Evolutionary conservation across 1,284 basidiomycete species (phyloP), one percentile per base, ranked within the genome.

Genomic region (Lignosus rhinocerotis): DNA sequence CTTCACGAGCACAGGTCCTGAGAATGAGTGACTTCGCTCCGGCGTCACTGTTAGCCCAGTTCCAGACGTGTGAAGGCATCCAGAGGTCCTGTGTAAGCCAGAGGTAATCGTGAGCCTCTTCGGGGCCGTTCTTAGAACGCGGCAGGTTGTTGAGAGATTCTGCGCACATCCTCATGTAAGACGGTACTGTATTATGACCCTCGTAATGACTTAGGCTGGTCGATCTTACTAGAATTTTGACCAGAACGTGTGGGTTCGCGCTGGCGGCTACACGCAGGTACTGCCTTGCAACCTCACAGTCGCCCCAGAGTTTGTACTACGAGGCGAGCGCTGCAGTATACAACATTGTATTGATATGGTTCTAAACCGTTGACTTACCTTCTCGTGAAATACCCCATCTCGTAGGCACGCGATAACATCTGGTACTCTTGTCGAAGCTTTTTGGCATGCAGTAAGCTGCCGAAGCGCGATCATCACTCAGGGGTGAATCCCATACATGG

Each of bases 1-100:
- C 63, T 25, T 21, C 43, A 30, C 68, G 63, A 4, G 63, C 49
- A 33, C 67, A 65, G 30, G 47, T 55, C 48, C 59, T 56, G 39
- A 65, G 56, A 17, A 59, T 55, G 30, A 51, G 45, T 12, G 56
- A 60, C 59, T 71, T 73, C 6, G 71, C 74, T 39, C 73, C 70
- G 6, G 65, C 55, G 55, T 74, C 69, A 17, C 65, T 67, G 59
- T 76, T 71, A 11, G 72, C 76, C 78, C 78, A 80, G 6, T 72
- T 67, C 78, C 78, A 80, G 9, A 77, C 74, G 51, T 72, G 69
- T 6, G 68, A 62, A 10, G 68, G 67, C 73, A 76, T 77, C 78
- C 77, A 80, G 2, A 79, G 67, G 51, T 78, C 74, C 55, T 79
- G 78, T 1, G 76, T 71, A 1, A 78, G 64, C 74, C 73, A 80